Evolutionary conservation across 2,329 filamentous ascomycete genomes (phyloP), one percentile per base, ranked within the genome.

Genomic region (Trichoderma polysporum): DNA sequence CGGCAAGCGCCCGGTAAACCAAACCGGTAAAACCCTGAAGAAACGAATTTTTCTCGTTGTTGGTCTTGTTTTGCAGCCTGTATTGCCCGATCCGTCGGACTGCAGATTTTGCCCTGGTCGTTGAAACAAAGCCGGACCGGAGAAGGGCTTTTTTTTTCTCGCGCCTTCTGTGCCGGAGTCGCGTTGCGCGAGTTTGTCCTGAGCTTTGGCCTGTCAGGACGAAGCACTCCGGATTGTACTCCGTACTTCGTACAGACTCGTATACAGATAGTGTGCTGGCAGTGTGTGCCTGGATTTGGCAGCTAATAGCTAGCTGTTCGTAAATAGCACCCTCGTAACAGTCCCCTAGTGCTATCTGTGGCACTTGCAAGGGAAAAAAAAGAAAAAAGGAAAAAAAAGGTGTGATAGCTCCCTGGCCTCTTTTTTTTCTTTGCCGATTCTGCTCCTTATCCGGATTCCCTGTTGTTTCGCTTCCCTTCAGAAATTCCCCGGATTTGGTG

Each of bases 1-100:
- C 59, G 59, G 49, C 47, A 52, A 62, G 59, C 59, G 59, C 59
- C 59, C 59, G 59, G 59, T 22, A 27, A 52, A 53, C 22, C 49
- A 63, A 45, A 54, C 49, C 33, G 59, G 59, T 33, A 31, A 61
- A 29, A 45, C 19, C 19, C 29, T n/a, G 22, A 22, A 31, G 27
- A 47, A 47, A 29, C 35, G 22, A 41, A 29, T 39, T 41, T 57
- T 35, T 41, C 22, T 10, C 22, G 50, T 41, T 49, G 22, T 15
- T 19, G 45, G 10, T 29, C 35, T 37, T 31, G 17, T 29, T 50
- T 29, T 41, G 37, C 17, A 31, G 50, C 50, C 50, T 45, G 4
- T n/a, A n/a, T 22, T 52, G 25, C 49, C 49, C 27, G 27, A 52
- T 52, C 49, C 49, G 49, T 52, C 49, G 15, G 49, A 52, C 2